Evolutionary conservation across 148 eudicot species (phyloP).

Genomic region (Cornus kousa): DNA sequence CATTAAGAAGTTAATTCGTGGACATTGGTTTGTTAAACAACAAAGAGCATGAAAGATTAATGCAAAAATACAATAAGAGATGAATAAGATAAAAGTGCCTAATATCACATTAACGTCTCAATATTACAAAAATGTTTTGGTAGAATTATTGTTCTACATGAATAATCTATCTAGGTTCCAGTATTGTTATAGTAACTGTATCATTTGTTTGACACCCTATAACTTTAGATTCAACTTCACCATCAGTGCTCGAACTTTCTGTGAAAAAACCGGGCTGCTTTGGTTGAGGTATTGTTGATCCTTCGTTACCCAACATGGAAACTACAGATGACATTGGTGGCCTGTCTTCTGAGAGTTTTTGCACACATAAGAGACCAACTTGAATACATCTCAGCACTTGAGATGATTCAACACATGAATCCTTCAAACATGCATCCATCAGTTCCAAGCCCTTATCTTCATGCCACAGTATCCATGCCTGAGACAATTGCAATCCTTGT

Average conservation of each 20-base stretch:
- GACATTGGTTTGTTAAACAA: too few relatives aligned
- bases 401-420: background rate
- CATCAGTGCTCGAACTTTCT: background rate
- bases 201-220: background rate
- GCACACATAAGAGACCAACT: slow-evolving; percentile 25
- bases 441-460: background rate
- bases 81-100: background rate
- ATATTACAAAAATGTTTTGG: background rate
- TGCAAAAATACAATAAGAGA: too few relatives aligned
- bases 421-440: background rate
- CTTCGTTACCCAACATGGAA: too few relatives aligned
- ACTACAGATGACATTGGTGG: slow-evolving; percentile 4
- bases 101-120: background rate
- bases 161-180: background rate
- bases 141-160: background rate
- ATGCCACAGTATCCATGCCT: background rate
- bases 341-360: slow-evolving; percentile 21
- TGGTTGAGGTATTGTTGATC: too few relatives aligned
- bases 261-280: background rate
- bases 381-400: slow-evolving; percentile 27
- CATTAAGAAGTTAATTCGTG: too few relatives aligned
- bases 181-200: background rate
- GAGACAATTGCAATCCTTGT: background rate
- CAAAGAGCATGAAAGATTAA: too few relatives aligned
- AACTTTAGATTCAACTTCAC: background rate